Evolutionary conservation across 1,284 basidiomycete genomes (phyloP), one percentile per base, ranked within the genome.

Genomic region (Athelia sp.): DNA sequence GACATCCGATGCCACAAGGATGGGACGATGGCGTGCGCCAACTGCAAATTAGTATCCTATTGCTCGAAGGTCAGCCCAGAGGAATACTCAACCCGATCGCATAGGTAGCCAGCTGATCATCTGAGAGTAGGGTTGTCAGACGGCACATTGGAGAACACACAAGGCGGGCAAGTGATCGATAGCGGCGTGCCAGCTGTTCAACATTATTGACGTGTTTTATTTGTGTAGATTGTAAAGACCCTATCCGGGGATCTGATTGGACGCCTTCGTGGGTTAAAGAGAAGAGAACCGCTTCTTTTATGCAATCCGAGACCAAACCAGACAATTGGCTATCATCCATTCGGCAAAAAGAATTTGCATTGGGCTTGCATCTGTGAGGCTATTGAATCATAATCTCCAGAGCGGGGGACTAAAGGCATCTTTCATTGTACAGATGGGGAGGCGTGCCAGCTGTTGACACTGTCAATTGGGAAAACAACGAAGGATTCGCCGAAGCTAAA

Each of bases 21-120:
- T 0, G 65, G 60, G 2, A 62, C 24, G 2, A 40, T 58, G 51
- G 57, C 60, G 24, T 72, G 71, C 48, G 50, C 54, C 35, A 56
- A 45, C 13, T 72, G 70, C 47, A 67, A 57, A 50, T 50, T 72
- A 2, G 70, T 68, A 4, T 67, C 66, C 1, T 72, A 73, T 47
- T 72, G 70, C 50, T 73, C 70, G 1, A 63, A 66, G 19, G 36
- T 40, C 15, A n/a, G 36, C 15, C 56, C 63, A 66, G 47, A 3
- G 50, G 11, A 3, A 4, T 36, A n/a, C n/a, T 10, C 19, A 19
- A 17, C 17, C n/a, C 15, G 22, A 40, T n/a, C 19, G 15, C 19
- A 15, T 29, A 10, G 9, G 10, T 48, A 18, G 15, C 32, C 11
- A 13, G 22, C 23, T 43, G 34, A 35, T 38, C 18, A 43, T 8